Conservation (phyloP, 768 basidiomycete species). For the Podaxis sp. region DNA sequence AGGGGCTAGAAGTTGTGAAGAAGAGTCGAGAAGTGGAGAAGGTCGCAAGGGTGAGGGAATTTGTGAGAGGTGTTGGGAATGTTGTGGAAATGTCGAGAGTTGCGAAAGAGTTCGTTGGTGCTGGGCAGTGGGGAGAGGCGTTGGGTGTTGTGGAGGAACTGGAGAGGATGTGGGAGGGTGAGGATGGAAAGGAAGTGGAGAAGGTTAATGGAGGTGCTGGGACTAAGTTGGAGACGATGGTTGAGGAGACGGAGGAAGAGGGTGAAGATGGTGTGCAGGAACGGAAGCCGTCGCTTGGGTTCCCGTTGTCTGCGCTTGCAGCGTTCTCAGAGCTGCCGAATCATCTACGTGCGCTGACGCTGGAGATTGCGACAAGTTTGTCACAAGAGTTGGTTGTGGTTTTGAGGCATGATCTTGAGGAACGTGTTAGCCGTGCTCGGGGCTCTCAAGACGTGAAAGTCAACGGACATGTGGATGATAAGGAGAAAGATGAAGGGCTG, state of each 20-base stretch:
- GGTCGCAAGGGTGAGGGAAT: conserved; percentile 58
- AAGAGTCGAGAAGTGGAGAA: conserved; percentile 62
- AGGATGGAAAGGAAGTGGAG: background rate
- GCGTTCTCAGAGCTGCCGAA: conserved; percentile 77
- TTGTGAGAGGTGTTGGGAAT: conserved; percentile 61
- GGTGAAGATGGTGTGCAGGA: conserved; percentile 6
- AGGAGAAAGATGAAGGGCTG: conserved; percentile 39
- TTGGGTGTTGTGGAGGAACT: conserved; percentile 72
- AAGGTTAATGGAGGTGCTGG: conserved; percentile 1
- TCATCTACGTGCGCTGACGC: conserved; percentile 68
- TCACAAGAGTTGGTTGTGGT: conserved; percentile 76
- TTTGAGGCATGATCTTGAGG: conserved; percentile 61
- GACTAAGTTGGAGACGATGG: conserved; percentile 13
- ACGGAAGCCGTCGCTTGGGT: conserved; percentile 26
- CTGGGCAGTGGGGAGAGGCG: conserved; percentile 88
- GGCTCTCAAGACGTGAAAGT: conserved; percentile 4
- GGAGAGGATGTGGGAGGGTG: conserved; percentile 53
- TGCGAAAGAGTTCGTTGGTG: conserved; percentile 70
- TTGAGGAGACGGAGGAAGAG: conserved; percentile 7
- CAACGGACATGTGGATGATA: conserved; percentile 16
- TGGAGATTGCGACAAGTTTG: conserved; percentile 75
- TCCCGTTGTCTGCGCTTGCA: conserved; percentile 66
- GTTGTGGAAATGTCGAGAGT: conserved; percentile 79
- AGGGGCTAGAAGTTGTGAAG: conserved; percentile 74
- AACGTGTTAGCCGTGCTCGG: conserved; percentile 36